A percentile compares a stretch with the other conserved stretches of the same genome.
Evolutionary conservation across 2,329 filamentous ascomycete species (phyloP).

Genomic region (Fusarium tanahbumbuense): DNA sequence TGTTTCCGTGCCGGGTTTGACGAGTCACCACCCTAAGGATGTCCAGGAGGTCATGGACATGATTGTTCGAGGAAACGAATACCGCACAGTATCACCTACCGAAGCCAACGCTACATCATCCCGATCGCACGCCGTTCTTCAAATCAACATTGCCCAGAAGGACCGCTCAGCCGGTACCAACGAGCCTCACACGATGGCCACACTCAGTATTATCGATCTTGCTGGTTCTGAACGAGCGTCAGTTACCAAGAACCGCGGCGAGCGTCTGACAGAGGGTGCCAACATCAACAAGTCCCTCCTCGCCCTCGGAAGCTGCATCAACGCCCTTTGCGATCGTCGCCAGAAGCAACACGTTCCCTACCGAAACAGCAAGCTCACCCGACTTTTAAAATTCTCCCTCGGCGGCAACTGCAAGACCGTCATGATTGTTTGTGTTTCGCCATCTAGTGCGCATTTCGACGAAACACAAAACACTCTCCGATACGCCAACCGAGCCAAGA

Average conservation of each 20-base stretch:
- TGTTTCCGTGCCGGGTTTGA: constrained; percentile 90
- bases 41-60: constrained; percentile 99
- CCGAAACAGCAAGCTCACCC: constrained; percentile 95
- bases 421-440: constrained; percentile 99
- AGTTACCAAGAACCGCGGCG: constrained; percentile 95
- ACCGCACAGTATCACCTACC: constrained; percentile 94
- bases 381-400: constrained; percentile 94
- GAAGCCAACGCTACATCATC: constrained; percentile 98
- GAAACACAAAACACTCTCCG: constrained; percentile 98
- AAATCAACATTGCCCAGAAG: constrained; percentile 95
- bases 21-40: constrained; percentile 89
- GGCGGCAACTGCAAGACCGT: constrained; percentile 99
- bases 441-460: constrained; percentile 95
- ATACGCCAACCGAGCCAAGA: constrained; percentile 98
- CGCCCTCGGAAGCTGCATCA: constrained; percentile 96
- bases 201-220: constrained; percentile 96
- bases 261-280: constrained; percentile 89
- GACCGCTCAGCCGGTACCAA: constrained; percentile 92
- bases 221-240: constrained; percentile 96
- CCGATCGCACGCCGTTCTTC: constrained; percentile 94
- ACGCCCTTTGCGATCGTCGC: constrained; percentile 91
- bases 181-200: constrained; percentile 98
- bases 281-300: constrained; percentile 99
- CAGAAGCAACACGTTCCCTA: constrained; percentile 96
- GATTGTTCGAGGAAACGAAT: constrained; percentile 94